A percentile compares a stretch with the other conserved stretches of the same genome.
These are phyloP conservation scores for Neofusicoccum ribis DNA, from an alignment of 2,329 filamentous ascomycete genomes.

Conservation along the genomic window DNA sequence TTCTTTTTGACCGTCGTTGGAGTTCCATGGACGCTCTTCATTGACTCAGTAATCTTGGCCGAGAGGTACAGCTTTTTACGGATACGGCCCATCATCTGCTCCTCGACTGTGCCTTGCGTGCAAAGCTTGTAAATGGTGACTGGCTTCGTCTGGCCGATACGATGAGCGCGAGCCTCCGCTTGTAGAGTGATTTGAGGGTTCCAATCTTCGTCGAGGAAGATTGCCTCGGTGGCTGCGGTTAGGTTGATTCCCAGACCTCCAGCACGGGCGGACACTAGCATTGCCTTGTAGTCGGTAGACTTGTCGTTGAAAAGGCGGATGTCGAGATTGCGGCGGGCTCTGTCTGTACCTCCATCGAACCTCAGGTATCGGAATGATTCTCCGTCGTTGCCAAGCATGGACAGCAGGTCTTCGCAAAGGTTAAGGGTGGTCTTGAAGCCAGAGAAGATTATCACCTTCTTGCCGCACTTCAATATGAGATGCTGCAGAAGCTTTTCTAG, in stretches of 20 bases:
- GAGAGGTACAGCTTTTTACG: conserved; percentile 64
- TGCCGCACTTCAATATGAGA: conserved; percentile 50
- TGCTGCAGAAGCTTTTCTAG: conserved; percentile 54
- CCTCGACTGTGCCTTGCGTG: conserved; percentile 58
- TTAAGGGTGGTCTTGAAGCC: conserved; percentile 55
- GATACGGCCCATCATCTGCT: conserved; percentile 60
- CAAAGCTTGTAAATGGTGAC: conserved; percentile 59
- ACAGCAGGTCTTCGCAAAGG: conserved; percentile 53
- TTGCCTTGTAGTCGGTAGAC: conserved; percentile 51
- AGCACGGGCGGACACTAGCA: conserved; percentile 57
- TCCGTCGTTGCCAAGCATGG: conserved; percentile 44
- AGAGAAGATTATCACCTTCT: conserved; percentile 60
- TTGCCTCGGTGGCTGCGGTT: conserved; percentile 54
- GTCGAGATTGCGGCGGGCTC: conserved; percentile 53
- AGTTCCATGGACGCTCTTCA: conserved; percentile 52
- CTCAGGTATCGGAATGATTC: conserved; percentile 48
- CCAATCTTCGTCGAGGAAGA: conserved; percentile 59
- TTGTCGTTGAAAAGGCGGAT: conserved; percentile 55
- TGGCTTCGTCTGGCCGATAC: conserved; percentile 56
- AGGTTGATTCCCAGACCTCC: conserved; percentile 59
- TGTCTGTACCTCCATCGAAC: conserved; percentile 52
- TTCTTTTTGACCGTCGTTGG: conserved; percentile 28
- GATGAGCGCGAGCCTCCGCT: conserved; percentile 56
- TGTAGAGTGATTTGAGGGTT: conserved; percentile 57
- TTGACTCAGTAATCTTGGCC: conserved; percentile 60